Base-by-base conservation (phyloP, 1,284 basidiomycete genomes). In the Trametes sp. region DNA sequence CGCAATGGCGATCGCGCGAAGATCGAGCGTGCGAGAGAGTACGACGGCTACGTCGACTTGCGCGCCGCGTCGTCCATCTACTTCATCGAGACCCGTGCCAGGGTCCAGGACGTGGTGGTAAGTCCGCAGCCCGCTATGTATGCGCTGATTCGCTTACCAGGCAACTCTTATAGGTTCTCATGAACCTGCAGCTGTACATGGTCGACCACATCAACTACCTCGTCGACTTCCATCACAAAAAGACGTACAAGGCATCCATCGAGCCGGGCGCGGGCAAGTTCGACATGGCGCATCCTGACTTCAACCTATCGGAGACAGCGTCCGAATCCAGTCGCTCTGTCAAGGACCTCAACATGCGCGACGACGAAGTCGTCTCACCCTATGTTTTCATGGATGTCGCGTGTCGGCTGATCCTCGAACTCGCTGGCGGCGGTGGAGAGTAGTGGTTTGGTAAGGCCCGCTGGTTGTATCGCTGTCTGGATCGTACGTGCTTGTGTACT, bases 371-470 rank as follows among this genome's bases (percentile, higher is more conserved):
- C 54, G 87, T 93, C 8, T 95, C 92, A 54, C 97, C 98, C 4
- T 99, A 96, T 78, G 86, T 98, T 65, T 99, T 99, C 77, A 90
- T 98, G 85, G 97, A 99, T 76, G 92, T 97, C 60, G 95, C 98
- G 8, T 98, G 91, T 72, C 80, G 86, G 65, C 79, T 94, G 67
- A 94, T 94, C 70, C 80, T 94, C 49, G 90, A 93, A 77, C 82
- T 93, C 67, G 91, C 92, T 23, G 91, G 91, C 57, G 91, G 91
- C 55, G 91, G 88, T 9, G 70, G 71, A 21, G 74, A 77, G 62
- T 74, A 66, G 59, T 35, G 49, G 46, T 28, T 29, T 31, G 44
- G 29, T 24, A 28, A 23, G 45, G 44, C 51, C 59, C n/a, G 23
- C 26, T 35, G 46, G 44, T 16, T 52, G 61, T 63, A 57, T 67